phyloP scores from a whole-genome alignment of 495 filamentous ascomycete genomes.

The Aspergillus nidulans region DNA sequence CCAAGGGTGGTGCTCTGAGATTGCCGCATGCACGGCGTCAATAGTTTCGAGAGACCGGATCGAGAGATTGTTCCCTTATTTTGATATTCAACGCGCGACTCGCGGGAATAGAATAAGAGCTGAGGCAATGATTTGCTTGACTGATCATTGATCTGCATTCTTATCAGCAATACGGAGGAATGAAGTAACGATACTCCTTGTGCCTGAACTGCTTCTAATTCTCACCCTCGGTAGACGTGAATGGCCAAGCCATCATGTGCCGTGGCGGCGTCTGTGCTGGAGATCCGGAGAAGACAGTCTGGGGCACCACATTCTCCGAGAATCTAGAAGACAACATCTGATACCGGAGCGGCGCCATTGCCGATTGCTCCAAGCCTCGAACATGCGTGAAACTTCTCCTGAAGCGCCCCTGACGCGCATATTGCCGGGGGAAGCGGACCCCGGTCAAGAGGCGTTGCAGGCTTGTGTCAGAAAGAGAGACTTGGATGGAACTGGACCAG shows the following conservation, averaged over 20 bases:
- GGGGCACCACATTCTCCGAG: neutral
- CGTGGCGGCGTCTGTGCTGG: neutral
- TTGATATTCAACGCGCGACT: neutral
- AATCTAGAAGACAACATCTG: neutral
- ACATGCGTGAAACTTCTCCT: neutral
- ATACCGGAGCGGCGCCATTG: neutral
- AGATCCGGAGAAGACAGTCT: neutral
- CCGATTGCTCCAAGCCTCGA: neutral
- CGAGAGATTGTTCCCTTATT: neutral
- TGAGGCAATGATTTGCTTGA: neutral
- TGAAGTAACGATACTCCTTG: neutral
- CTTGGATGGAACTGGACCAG: neutral
- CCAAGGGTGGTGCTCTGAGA: neutral
- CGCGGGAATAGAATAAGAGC: neutral
- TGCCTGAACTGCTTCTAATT: neutral
- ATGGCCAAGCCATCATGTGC: neutral
- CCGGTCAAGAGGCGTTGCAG: neutral
- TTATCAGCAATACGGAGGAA: neutral
- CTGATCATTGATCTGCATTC: slow-evolving; percentile 2
- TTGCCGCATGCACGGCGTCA: neutral
- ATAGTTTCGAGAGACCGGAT: neutral
- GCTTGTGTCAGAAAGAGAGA: neutral
- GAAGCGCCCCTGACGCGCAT: slow-evolving; percentile 5
- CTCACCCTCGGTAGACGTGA: neutral
- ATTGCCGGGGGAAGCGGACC: neutral